phyloP scores from a whole-genome alignment of 2,329 filamentous ascomycete genomes.

The Diaporthe citri region DNA sequence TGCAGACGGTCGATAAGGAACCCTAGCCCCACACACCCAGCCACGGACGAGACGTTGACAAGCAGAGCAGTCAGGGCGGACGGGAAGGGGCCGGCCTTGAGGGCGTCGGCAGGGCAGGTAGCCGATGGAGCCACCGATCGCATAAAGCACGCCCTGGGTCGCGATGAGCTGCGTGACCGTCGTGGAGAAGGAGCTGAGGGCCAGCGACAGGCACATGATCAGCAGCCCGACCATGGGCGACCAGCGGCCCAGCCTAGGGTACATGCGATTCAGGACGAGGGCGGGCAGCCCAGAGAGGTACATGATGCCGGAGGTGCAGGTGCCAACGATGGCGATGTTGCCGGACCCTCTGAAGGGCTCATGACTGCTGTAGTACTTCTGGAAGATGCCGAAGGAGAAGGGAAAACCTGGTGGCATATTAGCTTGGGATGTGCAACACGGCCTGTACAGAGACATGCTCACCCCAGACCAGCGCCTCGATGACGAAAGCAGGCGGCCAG shows the following conservation, averaged over 20 bases:
- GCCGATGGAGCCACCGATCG: constrained; percentile 66
- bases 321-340: constrained; percentile 67
- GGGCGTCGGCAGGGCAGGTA: constrained; percentile 64
- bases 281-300: constrained; percentile 66
- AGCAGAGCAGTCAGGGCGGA: constrained; percentile 70
- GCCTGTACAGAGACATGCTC: constrained; percentile 21
- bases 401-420: constrained; percentile 67
- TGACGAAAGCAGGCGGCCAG: constrained; percentile 62
- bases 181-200: constrained; percentile 64
- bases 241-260: constrained; percentile 55
- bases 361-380: constrained; percentile 74
- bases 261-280: constrained; percentile 59
- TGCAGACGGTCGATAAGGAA: constrained; percentile 65
- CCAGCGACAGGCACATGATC: constrained; percentile 64
- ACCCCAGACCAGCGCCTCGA: constrained; percentile 69
- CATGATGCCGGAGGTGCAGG: constrained; percentile 56
- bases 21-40: constrained; percentile 70
- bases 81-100: constrained; percentile 56
- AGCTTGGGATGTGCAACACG: neutral
- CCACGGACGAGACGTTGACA: constrained; percentile 70
- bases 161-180: constrained; percentile 66
- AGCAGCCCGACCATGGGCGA: constrained; percentile 59
- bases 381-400: constrained; percentile 77
- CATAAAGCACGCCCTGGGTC: constrained; percentile 73
- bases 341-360: constrained; percentile 67